Evolutionary conservation across 2,329 filamentous ascomycete species (phyloP), one percentile per base, ranked within the genome.

Genomic region (Biscogniauxia mediterranea): DNA sequence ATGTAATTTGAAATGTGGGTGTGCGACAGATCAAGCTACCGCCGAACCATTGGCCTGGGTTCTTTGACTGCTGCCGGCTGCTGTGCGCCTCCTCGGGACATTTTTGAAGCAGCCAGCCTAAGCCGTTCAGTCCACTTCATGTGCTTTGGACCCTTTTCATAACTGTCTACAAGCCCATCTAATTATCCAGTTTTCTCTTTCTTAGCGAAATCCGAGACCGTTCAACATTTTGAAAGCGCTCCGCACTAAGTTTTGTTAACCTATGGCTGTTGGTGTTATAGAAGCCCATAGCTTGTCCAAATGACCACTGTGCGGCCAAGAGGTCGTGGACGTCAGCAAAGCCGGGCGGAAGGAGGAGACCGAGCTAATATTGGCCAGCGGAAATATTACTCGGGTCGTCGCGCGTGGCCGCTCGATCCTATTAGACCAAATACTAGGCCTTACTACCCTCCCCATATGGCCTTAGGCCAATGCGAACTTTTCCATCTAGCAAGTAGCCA

Each of bases 391-490:
- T 65, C 57, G 63, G 61, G 62, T 62, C 65, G 63, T 68, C 65
- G 66, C 62, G 63, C 64, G 61, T 67, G 68, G 69, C 66, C 68
- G 66, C 66, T 69, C 65, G 66, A 66, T 66, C 69, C 64, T 68
- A 69, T 67, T 67, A 68, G 70, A 66, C 68, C 68, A 66, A 63
- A 64, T 66, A 68, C 66, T 65, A 66, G 68, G 64, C 66, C 70
- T 64, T 66, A 63, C 61, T 62, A 66, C 63, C 65, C 63, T 46
- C 38, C 38, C 38, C 17, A 46, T 46, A 46, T 46, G 38, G 38
- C 38, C 11, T 46, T 46, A 46, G 38, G 38, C 38, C 38, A 46
- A 46, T 46, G 38, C 17, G 38, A 46, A n/a, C 38, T 46, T 17
- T 46, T 46, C 38, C 38, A 46, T 46, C 38, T 46, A 46, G 38